Percentiles rank a stretch among this genome's conserved stretches.
These are phyloP conservation scores for Pochonia chlamydosporia DNA, from an alignment of 2,329 filamentous ascomycete species.

Conservation along the genomic window DNA sequence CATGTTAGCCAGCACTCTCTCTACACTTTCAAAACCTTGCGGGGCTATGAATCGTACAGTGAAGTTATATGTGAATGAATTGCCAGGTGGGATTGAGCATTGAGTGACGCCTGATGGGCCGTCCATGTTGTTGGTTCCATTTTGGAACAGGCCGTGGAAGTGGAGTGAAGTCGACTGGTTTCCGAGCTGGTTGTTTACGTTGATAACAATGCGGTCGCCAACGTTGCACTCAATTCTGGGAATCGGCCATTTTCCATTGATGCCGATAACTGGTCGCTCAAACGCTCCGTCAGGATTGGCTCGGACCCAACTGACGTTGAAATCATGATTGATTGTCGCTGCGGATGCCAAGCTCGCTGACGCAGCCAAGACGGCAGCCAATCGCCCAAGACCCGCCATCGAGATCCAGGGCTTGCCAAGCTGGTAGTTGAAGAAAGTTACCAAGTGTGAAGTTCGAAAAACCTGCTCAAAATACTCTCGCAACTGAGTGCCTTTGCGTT, in stretches of 20 bases:
- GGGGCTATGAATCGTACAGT: slow-evolving; percentile 40
- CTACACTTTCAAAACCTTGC: too few relatives aligned
- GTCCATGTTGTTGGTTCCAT: slow-evolving; percentile 65
- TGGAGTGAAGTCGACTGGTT: slow-evolving; percentile 59
- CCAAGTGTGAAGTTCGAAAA: too few relatives aligned
- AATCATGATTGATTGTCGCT: slow-evolving; percentile 54
- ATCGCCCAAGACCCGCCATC: slow-evolving; percentile 13
- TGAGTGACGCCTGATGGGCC: slow-evolving; percentile 62
- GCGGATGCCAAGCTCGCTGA: slow-evolving; percentile 17
- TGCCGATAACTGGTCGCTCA: slow-evolving; percentile 63
- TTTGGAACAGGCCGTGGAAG: slow-evolving; percentile 69
- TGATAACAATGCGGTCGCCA: slow-evolving; percentile 56
- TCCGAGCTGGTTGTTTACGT: slow-evolving; percentile 52
- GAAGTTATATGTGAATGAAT: slow-evolving; percentile 65
- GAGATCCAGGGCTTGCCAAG: neutral
- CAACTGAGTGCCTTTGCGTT: neutral
- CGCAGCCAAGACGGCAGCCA: slow-evolving; percentile 11
- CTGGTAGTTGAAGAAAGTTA: neutral
- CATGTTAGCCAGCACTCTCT: too few relatives aligned
- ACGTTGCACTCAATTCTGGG: slow-evolving; percentile 58
- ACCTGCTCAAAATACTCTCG: neutral
- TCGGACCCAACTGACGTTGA: slow-evolving; percentile 65
- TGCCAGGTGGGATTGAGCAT: slow-evolving; percentile 58
- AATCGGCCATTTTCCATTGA: slow-evolving; percentile 72
- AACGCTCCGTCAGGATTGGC: slow-evolving; percentile 65